Evolutionary conservation across 371 early-diverging fungal species (phyloP), one percentile per base, ranked within the genome.

Genomic region (Actinomortierella wolfii): DNA sequence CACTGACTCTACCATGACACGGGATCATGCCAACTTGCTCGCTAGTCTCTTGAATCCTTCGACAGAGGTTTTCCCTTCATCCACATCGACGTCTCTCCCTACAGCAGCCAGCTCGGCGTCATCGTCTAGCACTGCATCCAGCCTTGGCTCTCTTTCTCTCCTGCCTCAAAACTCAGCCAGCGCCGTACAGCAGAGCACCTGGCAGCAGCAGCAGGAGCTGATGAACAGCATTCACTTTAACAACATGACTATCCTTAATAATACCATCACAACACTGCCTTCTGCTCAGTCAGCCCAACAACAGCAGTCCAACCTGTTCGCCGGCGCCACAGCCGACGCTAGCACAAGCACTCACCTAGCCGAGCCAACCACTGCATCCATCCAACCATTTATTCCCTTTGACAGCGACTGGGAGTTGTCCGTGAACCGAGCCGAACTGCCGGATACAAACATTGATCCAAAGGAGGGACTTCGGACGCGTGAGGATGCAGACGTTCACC

Each of bases 161-260:
- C 34, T 34, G 4, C 34, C 11, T 34, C 34, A 34, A 34, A 11
- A 34, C 7, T 4, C 11, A 11, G 7, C 34, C 11, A 6, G 34
- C 7, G 34, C 34, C 34, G 11, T 11, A 4, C 61, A 52, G 17
- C 57, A 62, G 34, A 34, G 34, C 34, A 34, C 34, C 34, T 34
- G 34, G 48, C 57, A 57, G 43, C 71, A 70, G 55, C 71, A 70
- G 46, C 64, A 61, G 51, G 65, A 64, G 44, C 51, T 70, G 46
- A 70, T 70, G 71, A 61, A 64, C 21, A 60, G 65, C 46, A 70
- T 70, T 46, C 47, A 70, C 48, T 28, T 26, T 51, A 70, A 70
- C 46, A 70, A 70, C 47, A 60, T 70, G 71, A 70, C 65, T 42
- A 70, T 70, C 21, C 65, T 70, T 8, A 70, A 70, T 58, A 61